Evolutionary conservation across 2,329 filamentous ascomycete species (phyloP), one percentile per base, ranked within the genome.

Genomic region (Lasiodiplodia sp.): DNA sequence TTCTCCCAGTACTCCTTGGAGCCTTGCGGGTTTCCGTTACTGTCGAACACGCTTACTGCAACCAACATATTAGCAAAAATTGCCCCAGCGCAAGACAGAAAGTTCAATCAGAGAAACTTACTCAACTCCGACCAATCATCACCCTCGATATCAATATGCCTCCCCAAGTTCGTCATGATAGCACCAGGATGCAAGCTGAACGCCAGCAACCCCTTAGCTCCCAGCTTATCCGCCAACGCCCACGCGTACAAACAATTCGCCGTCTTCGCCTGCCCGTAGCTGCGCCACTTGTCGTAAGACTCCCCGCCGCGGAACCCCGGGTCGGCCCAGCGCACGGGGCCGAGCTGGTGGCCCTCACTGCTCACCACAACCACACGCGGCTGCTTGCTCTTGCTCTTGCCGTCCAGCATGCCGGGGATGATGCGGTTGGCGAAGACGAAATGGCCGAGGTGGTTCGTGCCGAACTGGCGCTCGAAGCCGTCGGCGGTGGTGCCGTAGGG

Each of bases 391-490:
- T 71, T 28, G 1, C 81, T 80, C 40, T 76, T 71, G 2, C 25
- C 25, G 5, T 8, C 57, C 18, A 79, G 72, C 34, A 86, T 73
- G 1, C 75, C 75, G 0, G 80, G 80, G 11, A 83, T 71, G 1
- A 86, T 75, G 1, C 83, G 73, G 40, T 80, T 81, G 8, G 79
- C 83, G 10, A 86, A 71, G 0, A 85, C 70, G 12, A 80, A 81
- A 68, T 82, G 82, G 3, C 80, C 82, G 62, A 85, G 69, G 71
- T 84, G 80, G 68, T 85, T 85, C 1, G 79, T 82, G 31, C 79
- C 82, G 69, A 84, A 81, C 57, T 84, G 81, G 14, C 78, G 72
- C 71, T 85, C 83, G 71, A 82, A 81, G 34, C 81, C 82, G 51
- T 84, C 81, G 28, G 74, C 70, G 1, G 80, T 82, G 2, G 72